These are phyloP conservation scores for Triticum turgidum DNA, from an alignment of 176 grass and related monocot species.

Conservation along the genomic window DNA sequence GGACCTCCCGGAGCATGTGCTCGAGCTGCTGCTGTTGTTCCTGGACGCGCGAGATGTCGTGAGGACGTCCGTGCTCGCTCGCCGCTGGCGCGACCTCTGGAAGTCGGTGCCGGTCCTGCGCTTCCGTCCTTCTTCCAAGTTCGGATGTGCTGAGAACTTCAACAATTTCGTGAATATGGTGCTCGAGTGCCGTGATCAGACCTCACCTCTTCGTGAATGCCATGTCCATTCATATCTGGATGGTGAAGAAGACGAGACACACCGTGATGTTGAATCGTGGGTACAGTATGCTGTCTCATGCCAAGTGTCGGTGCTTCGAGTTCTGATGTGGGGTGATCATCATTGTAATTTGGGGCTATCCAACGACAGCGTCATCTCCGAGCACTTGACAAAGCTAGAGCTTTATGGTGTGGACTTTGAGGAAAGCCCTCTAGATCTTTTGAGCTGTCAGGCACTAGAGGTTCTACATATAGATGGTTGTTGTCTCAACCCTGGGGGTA, in stretches of 20 bases:
- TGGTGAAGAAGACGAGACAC: background rate
- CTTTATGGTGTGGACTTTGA: accelerated
- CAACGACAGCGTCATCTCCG: background rate
- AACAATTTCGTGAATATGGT: background rate
- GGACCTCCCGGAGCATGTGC: background rate
- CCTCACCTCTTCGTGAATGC: background rate
- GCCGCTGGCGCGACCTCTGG: background rate
- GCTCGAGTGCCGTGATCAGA: background rate
- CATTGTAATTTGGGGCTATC: background rate
- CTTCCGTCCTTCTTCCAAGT: background rate
- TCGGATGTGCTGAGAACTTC: background rate
- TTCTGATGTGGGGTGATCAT: background rate
- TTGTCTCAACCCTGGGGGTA: background rate
- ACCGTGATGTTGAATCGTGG: background rate
- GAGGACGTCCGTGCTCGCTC: background rate
- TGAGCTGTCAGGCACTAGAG: background rate
- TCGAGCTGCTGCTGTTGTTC: background rate
- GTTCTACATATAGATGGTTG: background rate
- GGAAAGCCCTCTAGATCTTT: background rate
- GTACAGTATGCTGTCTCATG: background rate
- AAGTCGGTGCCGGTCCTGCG: background rate
- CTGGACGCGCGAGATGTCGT: background rate
- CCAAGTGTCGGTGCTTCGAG: background rate
- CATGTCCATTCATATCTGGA: background rate
- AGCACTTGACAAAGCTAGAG: background rate